phyloP scores from a whole-genome alignment of 495 filamentous ascomycete species.

The Mycothermus thermophilus region DNA sequence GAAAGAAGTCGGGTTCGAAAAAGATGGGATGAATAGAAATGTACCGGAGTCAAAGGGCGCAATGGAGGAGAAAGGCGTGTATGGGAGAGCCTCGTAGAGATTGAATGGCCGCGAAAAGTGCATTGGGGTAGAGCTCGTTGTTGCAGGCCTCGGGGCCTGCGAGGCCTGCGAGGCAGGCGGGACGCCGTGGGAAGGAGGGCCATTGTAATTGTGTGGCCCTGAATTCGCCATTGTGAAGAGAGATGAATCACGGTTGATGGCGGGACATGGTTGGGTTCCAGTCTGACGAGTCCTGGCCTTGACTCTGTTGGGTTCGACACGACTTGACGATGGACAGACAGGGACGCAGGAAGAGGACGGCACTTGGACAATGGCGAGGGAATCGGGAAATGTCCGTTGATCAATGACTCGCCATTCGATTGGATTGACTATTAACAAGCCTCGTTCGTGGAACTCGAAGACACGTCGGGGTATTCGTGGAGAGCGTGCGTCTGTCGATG shows the following conservation, averaged over 20 bases:
- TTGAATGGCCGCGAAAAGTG: constrained; percentile 27
- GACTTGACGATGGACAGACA: no score
- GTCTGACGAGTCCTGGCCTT: no score
- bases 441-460: no score
- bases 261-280: constrained; percentile 7
- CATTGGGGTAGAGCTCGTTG: no score
- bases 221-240: constrained; percentile 23
- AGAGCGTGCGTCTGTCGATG: no score
- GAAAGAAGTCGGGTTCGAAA: not conserved
- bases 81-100: constrained; percentile 78
- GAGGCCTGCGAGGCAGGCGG: not conserved
- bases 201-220: constrained; percentile 13
- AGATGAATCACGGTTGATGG: constrained; percentile 7
- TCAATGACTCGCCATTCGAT: no score
- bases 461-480: no score
- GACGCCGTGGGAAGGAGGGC: constrained; percentile 5
- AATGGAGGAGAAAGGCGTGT: constrained; percentile 80
- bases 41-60: constrained; percentile 75
- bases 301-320: no score
- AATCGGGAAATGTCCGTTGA: no score
- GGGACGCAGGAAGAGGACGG: no score
- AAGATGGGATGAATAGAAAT: constrained; percentile 4
- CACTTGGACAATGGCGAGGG: no score
- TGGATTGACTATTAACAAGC: no score
- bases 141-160: not conserved